Evolutionary conservation across 2,329 filamentous ascomycete species (phyloP).

Genomic region (Aspergillus ruber): DNA sequence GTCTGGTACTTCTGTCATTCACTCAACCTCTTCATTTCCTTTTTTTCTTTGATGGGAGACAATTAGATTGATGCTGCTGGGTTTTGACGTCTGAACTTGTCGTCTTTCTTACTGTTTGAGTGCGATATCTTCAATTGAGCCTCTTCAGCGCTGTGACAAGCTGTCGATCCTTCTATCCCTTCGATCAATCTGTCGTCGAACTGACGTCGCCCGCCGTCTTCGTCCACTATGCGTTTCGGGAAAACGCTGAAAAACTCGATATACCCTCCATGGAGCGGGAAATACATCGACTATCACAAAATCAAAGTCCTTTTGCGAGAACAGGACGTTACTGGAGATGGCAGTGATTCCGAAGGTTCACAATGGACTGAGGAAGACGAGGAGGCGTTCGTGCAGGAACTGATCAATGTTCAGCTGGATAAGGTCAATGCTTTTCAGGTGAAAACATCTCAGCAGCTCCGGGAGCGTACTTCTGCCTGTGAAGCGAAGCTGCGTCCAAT

Average conservation of each 20-base stretch:
- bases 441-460: conserved; percentile 71
- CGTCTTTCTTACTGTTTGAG: too few species aligned
- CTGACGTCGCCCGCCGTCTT: background rate
- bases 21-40: too few species aligned
- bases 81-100: too few species aligned
- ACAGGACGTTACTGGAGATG: conserved; percentile 48
- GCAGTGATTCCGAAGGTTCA: conserved; percentile 50
- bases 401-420: conserved; percentile 89
- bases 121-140: too few species aligned
- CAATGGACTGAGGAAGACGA: conserved; percentile 91
- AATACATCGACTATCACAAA: conserved; percentile 94
- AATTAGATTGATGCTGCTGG: too few species aligned
- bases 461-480: conserved; percentile 68
- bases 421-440: conserved; percentile 90
- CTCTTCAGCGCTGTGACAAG: too few species aligned
- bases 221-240: conserved; percentile 75
- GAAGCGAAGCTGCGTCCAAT: conserved; percentile 59
- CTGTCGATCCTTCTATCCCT: background rate
- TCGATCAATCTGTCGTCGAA: conserved; percentile 3
- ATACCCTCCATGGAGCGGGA: conserved; percentile 81
- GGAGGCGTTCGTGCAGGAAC: conserved; percentile 86
- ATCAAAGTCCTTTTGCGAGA: conserved; percentile 86
- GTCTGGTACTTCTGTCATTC: too few species aligned
- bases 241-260: conserved; percentile 73
- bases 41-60: too few species aligned